phyloP scores from a whole-genome alignment of 805 yeast genomes.

The Barnettozyma sucrosica region DNA sequence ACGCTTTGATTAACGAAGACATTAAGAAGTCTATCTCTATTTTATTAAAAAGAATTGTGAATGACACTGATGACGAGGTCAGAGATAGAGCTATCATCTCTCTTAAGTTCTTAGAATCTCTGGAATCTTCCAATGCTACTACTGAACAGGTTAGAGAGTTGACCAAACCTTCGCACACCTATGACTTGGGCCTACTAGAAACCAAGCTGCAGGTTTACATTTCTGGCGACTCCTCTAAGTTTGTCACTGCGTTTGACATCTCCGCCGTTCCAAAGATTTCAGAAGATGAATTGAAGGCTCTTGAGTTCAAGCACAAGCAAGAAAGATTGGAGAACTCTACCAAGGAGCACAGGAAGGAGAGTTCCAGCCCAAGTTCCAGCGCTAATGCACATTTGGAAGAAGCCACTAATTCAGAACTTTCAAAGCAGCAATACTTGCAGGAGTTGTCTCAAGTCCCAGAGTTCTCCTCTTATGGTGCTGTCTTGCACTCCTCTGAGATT shows the following conservation, averaged over 20 bases:
- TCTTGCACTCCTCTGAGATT: conserved; percentile 62
- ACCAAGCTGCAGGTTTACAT: conserved; percentile 69
- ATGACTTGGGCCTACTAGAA: conserved; percentile 75
- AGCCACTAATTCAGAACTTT: conserved; percentile 28
- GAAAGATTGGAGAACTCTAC: conserved; percentile 26
- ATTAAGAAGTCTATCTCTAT: conserved; percentile 66
- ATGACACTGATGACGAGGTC: conserved; percentile 92
- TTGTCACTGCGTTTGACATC: conserved; percentile 62
- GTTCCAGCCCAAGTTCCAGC: not conserved
- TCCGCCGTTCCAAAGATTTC: conserved; percentile 57
- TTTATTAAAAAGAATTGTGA: conserved; percentile 75
- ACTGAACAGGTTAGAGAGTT: conserved; percentile 38
- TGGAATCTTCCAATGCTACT: conserved; percentile 30
- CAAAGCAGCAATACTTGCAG: conserved; percentile 62
- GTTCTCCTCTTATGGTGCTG: conserved; percentile 63
- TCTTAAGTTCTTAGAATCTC: conserved; percentile 50
- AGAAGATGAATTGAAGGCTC: conserved; percentile 63
- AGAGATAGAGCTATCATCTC: conserved; percentile 95
- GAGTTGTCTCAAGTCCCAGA: conserved; percentile 70
- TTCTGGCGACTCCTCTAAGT: conserved; percentile 34
- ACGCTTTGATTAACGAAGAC: conserved; percentile 67
- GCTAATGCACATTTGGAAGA: conserved; percentile 10
- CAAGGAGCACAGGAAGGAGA: conserved; percentile 6
- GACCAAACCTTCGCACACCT: conserved; percentile 61
- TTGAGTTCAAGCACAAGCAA: conserved; percentile 52